phyloP scores from a whole-genome alignment of 2,329 filamentous ascomycete genomes.

The Knufia fluminis region DNA sequence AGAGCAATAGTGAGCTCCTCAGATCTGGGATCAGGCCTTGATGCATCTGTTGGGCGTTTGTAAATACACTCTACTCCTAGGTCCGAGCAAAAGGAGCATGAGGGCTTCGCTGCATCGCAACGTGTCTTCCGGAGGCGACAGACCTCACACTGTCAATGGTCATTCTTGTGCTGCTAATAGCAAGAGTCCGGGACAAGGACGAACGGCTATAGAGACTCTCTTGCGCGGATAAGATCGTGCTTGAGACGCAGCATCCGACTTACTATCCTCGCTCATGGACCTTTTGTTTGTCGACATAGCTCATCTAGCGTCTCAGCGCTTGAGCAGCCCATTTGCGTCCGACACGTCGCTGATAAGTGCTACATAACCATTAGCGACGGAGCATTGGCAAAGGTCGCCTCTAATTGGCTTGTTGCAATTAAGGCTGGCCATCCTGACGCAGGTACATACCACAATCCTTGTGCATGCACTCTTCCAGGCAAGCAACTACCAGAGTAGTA shows the following conservation, averaged over 20 bases:
- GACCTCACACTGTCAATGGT: conserved; percentile 2
- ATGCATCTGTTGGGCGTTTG: conserved; percentile 14
- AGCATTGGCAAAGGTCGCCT: background rate
- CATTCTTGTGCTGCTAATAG: background rate
- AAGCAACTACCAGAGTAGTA: too few species aligned
- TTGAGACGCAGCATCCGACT: background rate
- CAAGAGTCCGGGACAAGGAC: background rate
- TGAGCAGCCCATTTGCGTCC: background rate
- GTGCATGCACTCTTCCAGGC: too few species aligned
- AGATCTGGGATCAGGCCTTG: background rate
- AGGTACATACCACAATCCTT: background rate
- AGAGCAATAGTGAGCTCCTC: background rate
- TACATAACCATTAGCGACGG: background rate
- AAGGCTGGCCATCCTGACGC: background rate
- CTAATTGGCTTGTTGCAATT: background rate
- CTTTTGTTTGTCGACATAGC: conserved; percentile 5
- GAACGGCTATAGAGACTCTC: conserved; percentile 2
- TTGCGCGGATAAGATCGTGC: conserved; percentile 5
- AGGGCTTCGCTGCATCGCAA: conserved; percentile 37
- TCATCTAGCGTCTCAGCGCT: background rate
- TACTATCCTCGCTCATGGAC: conserved; percentile 2
- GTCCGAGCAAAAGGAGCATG: conserved; percentile 34
- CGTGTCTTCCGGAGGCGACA: conserved; percentile 26
- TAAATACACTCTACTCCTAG: conserved; percentile 39
- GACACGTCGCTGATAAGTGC: background rate